These are phyloP conservation scores for Trametes cubensis DNA, from an alignment of 768 basidiomycete species.

Conservation along the genomic window DNA sequence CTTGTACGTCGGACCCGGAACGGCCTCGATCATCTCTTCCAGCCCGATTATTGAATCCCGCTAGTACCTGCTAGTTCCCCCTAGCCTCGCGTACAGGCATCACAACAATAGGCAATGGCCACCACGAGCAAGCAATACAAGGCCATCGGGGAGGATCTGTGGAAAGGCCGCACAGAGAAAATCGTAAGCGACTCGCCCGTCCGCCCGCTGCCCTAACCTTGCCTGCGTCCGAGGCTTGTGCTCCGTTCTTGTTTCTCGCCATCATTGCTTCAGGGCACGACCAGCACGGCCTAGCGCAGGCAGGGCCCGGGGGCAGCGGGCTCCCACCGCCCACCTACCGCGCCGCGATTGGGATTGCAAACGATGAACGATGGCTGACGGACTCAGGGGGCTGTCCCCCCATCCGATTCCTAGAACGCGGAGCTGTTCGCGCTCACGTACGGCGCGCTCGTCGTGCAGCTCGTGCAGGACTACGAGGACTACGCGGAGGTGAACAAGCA, in stretches of 20 bases:
- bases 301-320: no score
- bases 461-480: slow-evolving; percentile 99
- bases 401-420: slow-evolving; percentile 83
- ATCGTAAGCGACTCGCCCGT: slow-evolving; percentile 58
- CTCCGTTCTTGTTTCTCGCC: no score
- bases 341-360: neutral
- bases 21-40: slow-evolving; percentile 2
- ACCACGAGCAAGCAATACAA: slow-evolving; percentile 84
- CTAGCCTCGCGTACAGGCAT: neutral
- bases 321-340: neutral
- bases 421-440: slow-evolving; percentile 97
- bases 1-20: neutral
- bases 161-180: slow-evolving; percentile 95
- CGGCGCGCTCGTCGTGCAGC: slow-evolving; percentile 95
- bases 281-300: no score
- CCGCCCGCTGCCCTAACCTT: neutral
- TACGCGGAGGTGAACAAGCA: slow-evolving; percentile 95
- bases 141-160: slow-evolving; percentile 89
- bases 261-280: no score
- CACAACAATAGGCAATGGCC: slow-evolving; percentile 48
- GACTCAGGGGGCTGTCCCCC: slow-evolving; percentile 21
- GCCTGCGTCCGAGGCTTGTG: neutral
- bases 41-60: neutral
- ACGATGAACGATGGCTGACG: slow-evolving; percentile 1
- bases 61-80: neutral